Base-by-base conservation (phyloP, 306 rosid species). In the Ochetophila trinervis region DNA sequence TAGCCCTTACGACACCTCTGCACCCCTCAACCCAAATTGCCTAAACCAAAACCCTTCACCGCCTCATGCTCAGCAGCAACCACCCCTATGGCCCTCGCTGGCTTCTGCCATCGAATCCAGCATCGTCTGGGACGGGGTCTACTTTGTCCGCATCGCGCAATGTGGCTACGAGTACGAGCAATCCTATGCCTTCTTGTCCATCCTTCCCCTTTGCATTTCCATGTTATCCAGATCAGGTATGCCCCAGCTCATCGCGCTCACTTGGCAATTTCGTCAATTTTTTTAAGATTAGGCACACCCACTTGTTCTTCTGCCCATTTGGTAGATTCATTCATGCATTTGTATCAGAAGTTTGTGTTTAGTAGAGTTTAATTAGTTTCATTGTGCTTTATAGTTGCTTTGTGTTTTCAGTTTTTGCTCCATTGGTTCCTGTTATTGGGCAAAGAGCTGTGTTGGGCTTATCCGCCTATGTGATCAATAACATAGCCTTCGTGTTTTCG, bases 81-180 rank as follows among this genome's bases (percentile, higher is more conserved):
- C 74, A 2, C 22, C 72, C 63, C 79, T 76, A 2, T 74, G 73
- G 20, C 87, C 87, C 19, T 5, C 54, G 3, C 17, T 78, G 42
- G 78, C 77, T 34, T 85, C 88, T 47, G 74, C 88, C 27, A 74
- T 93, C 71, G 83, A 87, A 66, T 71, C 79, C 80, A 84, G 78
- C 78, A 67, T 90, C 40, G 97, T 93, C 17, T 93, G 98, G 96
- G 98, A 93, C 69, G 84, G 94, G 27, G 96, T 87, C 23, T 79
- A 70, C 91, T 93, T 68, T 16, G 56, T 90, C 61, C 97, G 94
- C 62, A 71, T 36, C 63, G 86, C 94, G 0, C 82, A 89, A 27
- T 93, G 98, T 67, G 91, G 97, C 36, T 93, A 93, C 60, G 98
- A 93, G 69, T 93, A 93, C 65, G 98, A 93, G 78, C 96, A 93